Evolutionary conservation across 2,329 filamentous ascomycete species (phyloP).

Genomic region (Pseudogymnoascus sp.): DNA sequence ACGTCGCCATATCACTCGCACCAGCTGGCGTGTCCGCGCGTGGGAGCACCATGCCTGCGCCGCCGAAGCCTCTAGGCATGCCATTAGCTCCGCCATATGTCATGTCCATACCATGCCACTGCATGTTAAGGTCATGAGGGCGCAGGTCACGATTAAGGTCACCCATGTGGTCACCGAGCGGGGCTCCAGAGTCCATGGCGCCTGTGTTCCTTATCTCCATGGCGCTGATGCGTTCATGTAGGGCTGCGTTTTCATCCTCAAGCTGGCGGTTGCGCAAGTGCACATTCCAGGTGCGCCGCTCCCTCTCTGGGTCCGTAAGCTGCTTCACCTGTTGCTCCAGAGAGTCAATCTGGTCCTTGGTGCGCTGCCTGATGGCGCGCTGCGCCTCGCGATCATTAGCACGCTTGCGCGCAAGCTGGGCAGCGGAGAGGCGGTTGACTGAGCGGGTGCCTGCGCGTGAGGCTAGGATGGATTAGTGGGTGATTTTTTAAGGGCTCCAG

Average conservation of each 20-base stretch:
- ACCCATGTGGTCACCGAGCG: background rate
- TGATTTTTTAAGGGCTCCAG: background rate
- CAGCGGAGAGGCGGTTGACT: conserved; percentile 78
- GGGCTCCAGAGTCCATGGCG: background rate
- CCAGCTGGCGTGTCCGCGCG: background rate
- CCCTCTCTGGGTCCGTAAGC: conserved; percentile 36
- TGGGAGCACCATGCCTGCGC: background rate
- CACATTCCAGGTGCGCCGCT: background rate
- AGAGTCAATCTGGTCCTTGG: conserved; percentile 74
- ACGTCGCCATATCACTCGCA: background rate
- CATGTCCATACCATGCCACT: background rate
- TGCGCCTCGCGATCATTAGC: conserved; percentile 90
- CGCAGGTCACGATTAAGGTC: background rate
- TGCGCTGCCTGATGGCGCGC: conserved; percentile 75
- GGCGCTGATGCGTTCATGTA: background rate
- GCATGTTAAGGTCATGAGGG: background rate
- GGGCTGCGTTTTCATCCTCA: background rate
- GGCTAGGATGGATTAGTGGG: conserved; percentile 12
- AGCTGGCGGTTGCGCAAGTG: background rate
- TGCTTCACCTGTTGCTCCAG: conserved; percentile 69
- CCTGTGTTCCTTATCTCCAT: background rate
- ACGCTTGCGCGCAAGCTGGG: conserved; percentile 81
- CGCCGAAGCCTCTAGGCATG: background rate
- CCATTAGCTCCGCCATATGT: background rate
- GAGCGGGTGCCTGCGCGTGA: conserved; percentile 52